Base-by-base conservation (phyloP, 176 grass and related monocot species). In the Paspalum vaginatum region DNA sequence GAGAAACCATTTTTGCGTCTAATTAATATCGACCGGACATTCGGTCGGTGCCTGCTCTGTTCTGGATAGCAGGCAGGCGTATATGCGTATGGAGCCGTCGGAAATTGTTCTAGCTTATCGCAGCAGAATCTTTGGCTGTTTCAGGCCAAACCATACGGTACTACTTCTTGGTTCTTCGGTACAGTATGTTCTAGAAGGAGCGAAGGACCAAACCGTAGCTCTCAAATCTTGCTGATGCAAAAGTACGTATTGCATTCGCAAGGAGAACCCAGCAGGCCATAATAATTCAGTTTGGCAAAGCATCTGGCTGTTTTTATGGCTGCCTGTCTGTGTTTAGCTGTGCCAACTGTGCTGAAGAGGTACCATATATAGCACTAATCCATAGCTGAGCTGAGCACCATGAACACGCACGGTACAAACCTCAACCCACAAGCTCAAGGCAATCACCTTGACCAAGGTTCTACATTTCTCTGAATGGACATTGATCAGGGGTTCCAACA, bases 21-120 rank as follows among this genome's bases (percentile, higher is more conserved):
- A 53, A 37, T 10, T 41, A 53, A 37, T 10, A 12, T 82, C 26
- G 17, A 24, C 53, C 37, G 14, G 75, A 46, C 53, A 45, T 20
- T 17, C 17, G 64, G 63, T 80, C 50, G 57, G 25, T 37, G 27
- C 8, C 20, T 8, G 20, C 20, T 8, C 12, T 13, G 76, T 58
- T 72, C 50, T 59, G 14, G 43, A 43, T 39, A n/a, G n/a, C n/a
- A n/a, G 32, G 32, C 3, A 32, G 32, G 32, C 32, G 3, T 32
- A 32, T 32, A 32, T 32, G 32, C 32, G 32, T 2, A 32, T 32
- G 32, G 32, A 79, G 26, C 21, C 37, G 21, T 68, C 43, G 11
- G 63, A 61, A 68, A 40, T 62, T 62, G 80, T 88, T 88, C 81
- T 11, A 50, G 41, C 67, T 79, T 75, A 79, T 88, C 76, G 16